Evolutionary conservation across 257 asterid genomes (phyloP), one percentile per base, ranked within the genome.

Genomic region (Voacanga thouarsii): DNA sequence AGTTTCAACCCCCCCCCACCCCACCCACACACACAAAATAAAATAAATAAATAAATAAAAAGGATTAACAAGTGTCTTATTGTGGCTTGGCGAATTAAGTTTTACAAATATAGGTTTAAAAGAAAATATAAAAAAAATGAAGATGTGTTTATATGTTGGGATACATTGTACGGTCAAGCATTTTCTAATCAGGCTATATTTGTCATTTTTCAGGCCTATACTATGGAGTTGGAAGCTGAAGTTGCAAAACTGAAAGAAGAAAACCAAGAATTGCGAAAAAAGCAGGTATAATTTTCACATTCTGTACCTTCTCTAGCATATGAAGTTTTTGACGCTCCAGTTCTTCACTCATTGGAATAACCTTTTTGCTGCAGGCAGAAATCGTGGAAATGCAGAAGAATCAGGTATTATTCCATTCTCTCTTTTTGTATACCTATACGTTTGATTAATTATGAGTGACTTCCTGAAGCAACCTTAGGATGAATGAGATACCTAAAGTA

Each of bases 171-270:
- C 2, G 37, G 21, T 6, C 18, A 57, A 7, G 15, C 39, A n/a
- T 53, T 19, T n/a, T 16, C 71, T 73, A 10, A 51, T 51, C n/a
- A 5, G 43, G 61, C 9, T 24, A 16, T 65, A 28, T 21, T 24
- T 75, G 72, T n/a, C 57, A 53, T n/a, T 45, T 79, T 68, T 14
- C 74, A 92, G 98, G 98, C 98, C 23, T 92, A 91, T 79, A 94
- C 92, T 0, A 81, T 75, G 88, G 98, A 94, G 79, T 83, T 94
- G 89, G 98, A 94, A 89, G 95, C 86, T 61, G 98, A 94, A 90
- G 94, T 92, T 45, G 94, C 96, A 66, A 91, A 91, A 81, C 85
- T 94, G 74, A 94, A 94, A 85, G 98, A 92, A 86, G 98, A 94
- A 84, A 92, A 92, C 66, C 87, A 89, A 76, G 86, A 85, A 81